Base-by-base conservation (phyloP, 2,329 filamentous ascomycete species). In the Dichotomopilus funicola region DNA sequence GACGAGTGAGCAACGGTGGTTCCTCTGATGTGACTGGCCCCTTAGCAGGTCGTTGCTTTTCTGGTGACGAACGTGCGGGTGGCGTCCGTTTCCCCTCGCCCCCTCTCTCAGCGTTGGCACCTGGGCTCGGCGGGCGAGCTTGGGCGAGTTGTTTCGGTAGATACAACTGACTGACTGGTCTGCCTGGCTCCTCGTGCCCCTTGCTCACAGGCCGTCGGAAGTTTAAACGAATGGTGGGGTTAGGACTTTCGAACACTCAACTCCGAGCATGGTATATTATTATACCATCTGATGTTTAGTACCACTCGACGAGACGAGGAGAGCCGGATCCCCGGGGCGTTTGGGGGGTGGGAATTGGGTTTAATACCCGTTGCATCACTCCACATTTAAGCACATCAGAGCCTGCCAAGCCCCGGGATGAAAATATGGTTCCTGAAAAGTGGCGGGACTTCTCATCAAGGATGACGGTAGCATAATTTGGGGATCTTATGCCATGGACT, bases 381-480 rank as follows among this genome's bases (percentile, higher is more conserved):
- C 72, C 70, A 67, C 70, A 64, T 72, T 70, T 71, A 77, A 76
- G 74, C 75, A 75, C 67, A 69, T 68, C 70, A 70, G 69, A 68
- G 70, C 75, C 72, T 74, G 71, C 70, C 72, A 72, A 74, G 71
- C 72, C 68, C 72, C 71, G 76, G 73, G 77, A 72, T 12, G 35
- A 64, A 67, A 49, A 69, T 73, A 71, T 70, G 67, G 75, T 76
- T 74, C 72, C 73, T 72, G 71, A 72, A 68, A 66, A 64, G 61
- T 70, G 70, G 54, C 69, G 71, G 71, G 71, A 70, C 69, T 68
- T 67, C 73, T 73, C 73, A 66, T 72, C 70, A 72, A 72, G 71
- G 69, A 72, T 73, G 73, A 75, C 73, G 71, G 74, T 72, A 75
- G 76, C 73, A 79, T 79, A 80, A 80, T 78, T 79, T 77, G 77